phyloP scores from a whole-genome alignment of 306 rosid genomes.

The Neltuma alba region DNA sequence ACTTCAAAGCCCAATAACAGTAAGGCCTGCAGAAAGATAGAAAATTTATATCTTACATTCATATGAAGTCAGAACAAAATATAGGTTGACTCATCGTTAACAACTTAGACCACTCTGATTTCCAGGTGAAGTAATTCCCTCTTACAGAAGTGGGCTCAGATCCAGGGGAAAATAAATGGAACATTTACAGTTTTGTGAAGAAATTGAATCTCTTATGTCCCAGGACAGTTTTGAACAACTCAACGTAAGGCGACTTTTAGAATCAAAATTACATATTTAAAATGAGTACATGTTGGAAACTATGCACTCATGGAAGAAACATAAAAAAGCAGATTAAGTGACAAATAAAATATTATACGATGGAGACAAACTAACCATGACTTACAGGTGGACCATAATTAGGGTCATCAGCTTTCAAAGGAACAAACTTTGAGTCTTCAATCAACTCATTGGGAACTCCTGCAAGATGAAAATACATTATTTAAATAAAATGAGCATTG shows the following conservation, averaged over 20 bases:
- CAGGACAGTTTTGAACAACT: background rate
- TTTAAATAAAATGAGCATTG: background rate
- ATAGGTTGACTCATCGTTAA: background rate
- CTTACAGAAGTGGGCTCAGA: slow-evolving; percentile 6
- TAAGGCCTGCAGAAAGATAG: slow-evolving; percentile 59
- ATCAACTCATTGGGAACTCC: slow-evolving; percentile 65
- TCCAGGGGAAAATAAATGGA: slow-evolving; percentile 2
- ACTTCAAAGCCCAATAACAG: slow-evolving; percentile 78
- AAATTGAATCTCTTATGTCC: background rate
- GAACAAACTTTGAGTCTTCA: slow-evolving; percentile 92
- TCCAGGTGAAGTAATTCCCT: background rate
- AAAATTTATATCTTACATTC: background rate
- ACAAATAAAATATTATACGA: slow-evolving; percentile 24
- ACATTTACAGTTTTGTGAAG: background rate
- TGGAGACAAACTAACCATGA: slow-evolving; percentile 75
- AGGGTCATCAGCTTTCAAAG: slow-evolving; percentile 74
- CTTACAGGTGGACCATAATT: slow-evolving; percentile 96
- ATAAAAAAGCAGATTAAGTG: background rate
- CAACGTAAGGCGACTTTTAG: background rate
- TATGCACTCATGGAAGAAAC: slow-evolving; percentile 2
- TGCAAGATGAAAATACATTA: slow-evolving; percentile 39
- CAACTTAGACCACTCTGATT: background rate
- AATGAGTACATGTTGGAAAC: background rate
- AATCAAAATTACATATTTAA: background rate
- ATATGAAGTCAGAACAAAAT: slow-evolving; percentile 17